Percentiles rank a stretch among this genome's conserved stretches.
phyloP scores from a whole-genome alignment of 208 protist genomes.

The Wallacemonas sp. region DNA sequence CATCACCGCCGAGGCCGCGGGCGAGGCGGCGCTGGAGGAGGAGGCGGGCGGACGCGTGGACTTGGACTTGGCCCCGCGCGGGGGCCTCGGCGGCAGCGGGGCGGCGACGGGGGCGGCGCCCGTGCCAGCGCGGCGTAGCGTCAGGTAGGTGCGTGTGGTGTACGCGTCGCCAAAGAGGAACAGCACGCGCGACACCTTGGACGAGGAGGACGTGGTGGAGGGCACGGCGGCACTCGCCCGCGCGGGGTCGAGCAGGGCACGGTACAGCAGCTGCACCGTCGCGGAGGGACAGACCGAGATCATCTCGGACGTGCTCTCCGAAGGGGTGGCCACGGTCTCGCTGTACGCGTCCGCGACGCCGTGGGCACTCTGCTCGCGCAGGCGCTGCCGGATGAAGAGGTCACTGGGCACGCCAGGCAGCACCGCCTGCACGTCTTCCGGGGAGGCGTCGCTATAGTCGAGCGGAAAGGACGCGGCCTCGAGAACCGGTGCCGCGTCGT shows the following conservation, averaged over 20 bases:
- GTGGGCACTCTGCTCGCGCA: not conserved
- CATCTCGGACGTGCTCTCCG: too few species aligned
- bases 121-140: constrained; percentile 3
- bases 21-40: not conserved
- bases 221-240: constrained; percentile 20
- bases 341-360: not conserved
- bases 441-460: constrained; percentile 48
- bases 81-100: too few species aligned
- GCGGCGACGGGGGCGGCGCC: not conserved
- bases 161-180: constrained; percentile 82
- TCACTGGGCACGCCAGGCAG: constrained; percentile 40
- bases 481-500: constrained; percentile 13
- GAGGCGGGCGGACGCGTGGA: constrained; percentile 8
- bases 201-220: constrained; percentile 18
- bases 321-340: constrained; percentile 13
- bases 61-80: too few species aligned
- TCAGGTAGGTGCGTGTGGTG: constrained; percentile 56
- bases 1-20: constrained; percentile 16
- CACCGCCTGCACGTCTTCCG: constrained; percentile 27
- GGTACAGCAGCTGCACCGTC: constrained; percentile 22
- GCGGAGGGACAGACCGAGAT: too few species aligned
- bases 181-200: constrained; percentile 41
- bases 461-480: constrained; percentile 26
- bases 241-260: constrained; percentile 23
- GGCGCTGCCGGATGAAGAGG: constrained; percentile 18